These are phyloP conservation scores for Zanthoxylum bungeanum DNA, from an alignment of 345 rosid genomes.

Conservation along the genomic window DNA sequence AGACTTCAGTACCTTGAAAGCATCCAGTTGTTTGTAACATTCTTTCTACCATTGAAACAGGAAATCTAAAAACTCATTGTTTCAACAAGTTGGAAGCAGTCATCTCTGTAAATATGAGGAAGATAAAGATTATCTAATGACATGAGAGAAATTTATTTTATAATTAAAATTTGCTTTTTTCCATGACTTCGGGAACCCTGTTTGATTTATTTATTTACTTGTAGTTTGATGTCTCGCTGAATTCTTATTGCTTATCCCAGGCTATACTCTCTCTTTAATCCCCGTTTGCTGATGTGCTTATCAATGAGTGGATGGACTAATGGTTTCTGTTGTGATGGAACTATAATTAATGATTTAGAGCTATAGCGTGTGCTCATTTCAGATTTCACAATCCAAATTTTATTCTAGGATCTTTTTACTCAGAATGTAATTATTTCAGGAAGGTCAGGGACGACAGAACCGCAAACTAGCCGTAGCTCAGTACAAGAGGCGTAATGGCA, in stretches of 20 bases:
- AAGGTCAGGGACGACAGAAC: slow-evolving; percentile 86
- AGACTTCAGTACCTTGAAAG: not conserved
- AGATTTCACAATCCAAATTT: not conserved
- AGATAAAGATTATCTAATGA: not conserved
- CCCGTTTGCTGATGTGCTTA: not conserved
- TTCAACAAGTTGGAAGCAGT: not conserved
- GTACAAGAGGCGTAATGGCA: slow-evolving; percentile 64
- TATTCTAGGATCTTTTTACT: slow-evolving; percentile 6
- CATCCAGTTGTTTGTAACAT: not conserved
- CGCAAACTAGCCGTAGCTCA: slow-evolving; percentile 83
- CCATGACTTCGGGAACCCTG: not conserved
- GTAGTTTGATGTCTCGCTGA: not conserved
- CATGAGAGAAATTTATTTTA: not conserved
- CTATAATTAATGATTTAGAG: not conserved
- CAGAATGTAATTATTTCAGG: slow-evolving; percentile 43
- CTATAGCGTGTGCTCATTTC: not conserved
- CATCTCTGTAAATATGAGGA: not conserved
- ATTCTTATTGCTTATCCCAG: not conserved
- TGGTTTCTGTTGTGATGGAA: not conserved
- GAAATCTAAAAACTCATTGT: not conserved
- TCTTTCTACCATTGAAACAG: not conserved
- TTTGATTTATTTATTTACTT: no score
- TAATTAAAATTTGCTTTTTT: no score
- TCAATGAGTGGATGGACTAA: not conserved
- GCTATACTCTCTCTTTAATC: not conserved